Conservation (phyloP, 352 stramenopile species). For the Pythium utonaiense region DNA sequence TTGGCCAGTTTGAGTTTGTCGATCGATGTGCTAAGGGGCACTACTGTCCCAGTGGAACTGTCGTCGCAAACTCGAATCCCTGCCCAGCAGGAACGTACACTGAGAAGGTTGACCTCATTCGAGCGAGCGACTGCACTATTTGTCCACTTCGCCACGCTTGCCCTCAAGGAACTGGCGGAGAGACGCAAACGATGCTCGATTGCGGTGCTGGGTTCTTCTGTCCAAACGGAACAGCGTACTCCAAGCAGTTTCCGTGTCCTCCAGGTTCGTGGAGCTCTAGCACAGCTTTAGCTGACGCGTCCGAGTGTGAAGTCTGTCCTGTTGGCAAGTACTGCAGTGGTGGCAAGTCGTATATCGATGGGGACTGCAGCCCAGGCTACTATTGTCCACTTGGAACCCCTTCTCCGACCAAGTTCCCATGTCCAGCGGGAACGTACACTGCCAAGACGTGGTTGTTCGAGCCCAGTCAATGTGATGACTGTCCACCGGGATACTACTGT, state of each 20-base stretch:
- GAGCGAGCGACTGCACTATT: constrained; percentile 66
- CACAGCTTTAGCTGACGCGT: constrained; percentile 47
- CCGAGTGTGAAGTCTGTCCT: constrained; percentile 78
- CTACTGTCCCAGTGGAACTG: constrained; percentile 69
- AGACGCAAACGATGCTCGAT: constrained; percentile 62
- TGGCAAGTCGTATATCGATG: constrained; percentile 72
- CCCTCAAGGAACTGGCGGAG: constrained; percentile 63
- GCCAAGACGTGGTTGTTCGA: constrained; percentile 72
- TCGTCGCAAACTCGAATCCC: constrained; percentile 44
- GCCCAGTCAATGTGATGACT: constrained; percentile 71
- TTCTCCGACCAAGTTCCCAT: constrained; percentile 66
- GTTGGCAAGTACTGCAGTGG: constrained; percentile 86
- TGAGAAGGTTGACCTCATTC: constrained; percentile 57
- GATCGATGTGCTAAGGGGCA: constrained; percentile 65
- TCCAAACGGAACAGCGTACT: constrained; percentile 66
- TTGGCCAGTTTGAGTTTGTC: constrained; percentile 56
- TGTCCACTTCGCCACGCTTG: constrained; percentile 76
- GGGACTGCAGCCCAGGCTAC: constrained; percentile 69
- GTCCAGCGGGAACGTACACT: constrained; percentile 81
- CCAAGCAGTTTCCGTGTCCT: constrained; percentile 76
- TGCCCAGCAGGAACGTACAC: constrained; percentile 81
- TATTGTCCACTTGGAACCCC: constrained; percentile 87
- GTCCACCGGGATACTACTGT: constrained; percentile 74
- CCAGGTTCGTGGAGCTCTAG: constrained; percentile 86
- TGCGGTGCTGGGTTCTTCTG: constrained; percentile 80